Percentiles rank a stretch among this genome's conserved stretches.
These are phyloP conservation scores for Cylindrotheca closterium DNA, from an alignment of 108 stramenopile genomes.

Conservation along the genomic window DNA sequence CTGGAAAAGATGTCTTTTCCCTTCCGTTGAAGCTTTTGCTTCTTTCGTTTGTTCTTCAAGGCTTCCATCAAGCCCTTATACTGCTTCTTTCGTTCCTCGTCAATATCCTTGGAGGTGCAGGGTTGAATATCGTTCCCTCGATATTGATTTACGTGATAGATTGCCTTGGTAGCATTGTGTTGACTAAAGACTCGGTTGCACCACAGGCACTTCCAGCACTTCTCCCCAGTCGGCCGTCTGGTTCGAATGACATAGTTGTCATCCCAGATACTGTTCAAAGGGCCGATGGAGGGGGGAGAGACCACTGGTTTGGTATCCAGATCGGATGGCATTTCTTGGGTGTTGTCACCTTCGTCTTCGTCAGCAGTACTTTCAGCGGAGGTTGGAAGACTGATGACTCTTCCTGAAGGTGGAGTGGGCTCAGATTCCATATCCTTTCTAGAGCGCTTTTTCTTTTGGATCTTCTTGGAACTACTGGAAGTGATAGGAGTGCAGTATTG, in stretches of 20 bases:
- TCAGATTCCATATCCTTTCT: too few species aligned
- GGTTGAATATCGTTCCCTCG: background rate
- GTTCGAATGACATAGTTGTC: background rate
- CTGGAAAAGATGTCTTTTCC: background rate
- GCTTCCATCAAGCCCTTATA: background rate
- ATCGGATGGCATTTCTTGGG: too few species aligned
- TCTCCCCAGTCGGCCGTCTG: background rate
- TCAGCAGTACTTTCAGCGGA: too few species aligned
- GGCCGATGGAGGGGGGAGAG: too few species aligned
- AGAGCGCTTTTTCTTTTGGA: too few species aligned
- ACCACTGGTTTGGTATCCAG: too few species aligned
- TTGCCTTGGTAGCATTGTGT: background rate
- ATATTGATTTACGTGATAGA: background rate
- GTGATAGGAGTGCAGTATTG: too few species aligned
- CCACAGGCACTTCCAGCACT: background rate
- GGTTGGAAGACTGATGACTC: too few species aligned
- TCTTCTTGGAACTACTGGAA: too few species aligned
- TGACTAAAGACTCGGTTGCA: background rate
- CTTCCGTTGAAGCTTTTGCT: background rate
- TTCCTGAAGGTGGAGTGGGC: too few species aligned
- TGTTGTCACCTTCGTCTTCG: too few species aligned
- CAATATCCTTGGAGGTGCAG: background rate
- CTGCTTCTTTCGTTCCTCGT: background rate
- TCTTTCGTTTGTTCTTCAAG: background rate
- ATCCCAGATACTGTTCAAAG: background rate